Conservation (phyloP, 2,329 filamentous ascomycete species). For the Zalaria obscura region DNA sequence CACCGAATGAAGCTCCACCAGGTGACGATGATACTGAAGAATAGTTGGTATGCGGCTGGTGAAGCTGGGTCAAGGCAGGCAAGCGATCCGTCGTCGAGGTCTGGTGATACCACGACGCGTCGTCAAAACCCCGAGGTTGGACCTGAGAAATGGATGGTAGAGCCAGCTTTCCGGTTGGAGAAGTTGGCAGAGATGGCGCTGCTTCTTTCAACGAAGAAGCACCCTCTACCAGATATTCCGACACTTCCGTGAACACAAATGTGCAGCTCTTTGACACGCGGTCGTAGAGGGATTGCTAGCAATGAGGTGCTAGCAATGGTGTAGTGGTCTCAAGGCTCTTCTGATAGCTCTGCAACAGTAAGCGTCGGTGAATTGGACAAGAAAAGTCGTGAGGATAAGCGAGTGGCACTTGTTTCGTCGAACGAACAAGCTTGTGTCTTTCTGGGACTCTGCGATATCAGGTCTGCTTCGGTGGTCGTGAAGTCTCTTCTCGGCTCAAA, state of each 20-base stretch:
- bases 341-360: too few relatives aligned
- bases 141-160: slow-evolving; percentile 74
- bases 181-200: slow-evolving; percentile 5
- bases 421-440: too few relatives aligned
- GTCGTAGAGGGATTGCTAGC: not conserved
- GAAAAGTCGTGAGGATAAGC: too few relatives aligned
- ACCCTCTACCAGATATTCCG: slow-evolving; percentile 2
- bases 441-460: too few relatives aligned
- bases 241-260: not conserved
- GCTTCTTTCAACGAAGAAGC: slow-evolving; percentile 4
- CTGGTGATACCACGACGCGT: slow-evolving; percentile 52
- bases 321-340: too few relatives aligned
- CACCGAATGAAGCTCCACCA: slow-evolving; percentile 57
- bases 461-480: too few relatives aligned
- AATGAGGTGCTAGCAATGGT: not conserved
- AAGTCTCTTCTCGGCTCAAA: too few relatives aligned
- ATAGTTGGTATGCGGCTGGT: slow-evolving; percentile 44
- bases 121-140: slow-evolving; percentile 63
- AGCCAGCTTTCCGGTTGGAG: slow-evolving; percentile 81
- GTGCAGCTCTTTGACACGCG: not conserved
- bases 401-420: too few relatives aligned
- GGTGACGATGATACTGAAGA: slow-evolving; percentile 61
- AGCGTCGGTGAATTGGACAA: too few relatives aligned
- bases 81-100: slow-evolving; percentile 54
- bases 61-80: slow-evolving; percentile 53